phyloP scores from a whole-genome alignment of 2,329 filamentous ascomycete species.

The Neobulgaria alba region DNA sequence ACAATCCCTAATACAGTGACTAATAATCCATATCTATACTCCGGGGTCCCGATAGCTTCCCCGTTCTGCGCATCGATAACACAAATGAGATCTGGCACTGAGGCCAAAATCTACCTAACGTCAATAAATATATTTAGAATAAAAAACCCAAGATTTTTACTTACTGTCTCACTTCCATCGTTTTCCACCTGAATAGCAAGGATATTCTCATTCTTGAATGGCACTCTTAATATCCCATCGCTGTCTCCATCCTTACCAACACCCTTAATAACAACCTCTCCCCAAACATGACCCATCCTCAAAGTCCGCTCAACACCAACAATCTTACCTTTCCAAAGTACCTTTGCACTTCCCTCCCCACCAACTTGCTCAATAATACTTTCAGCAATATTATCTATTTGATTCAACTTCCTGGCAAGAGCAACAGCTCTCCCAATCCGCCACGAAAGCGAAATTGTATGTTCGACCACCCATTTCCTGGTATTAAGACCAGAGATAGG shows the following conservation, averaged over 20 bases:
- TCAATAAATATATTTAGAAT: too few species aligned
- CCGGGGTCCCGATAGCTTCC: constrained; percentile 42
- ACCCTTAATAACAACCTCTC: constrained; percentile 45
- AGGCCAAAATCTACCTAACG: too few species aligned
- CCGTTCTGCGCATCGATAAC: constrained; percentile 40
- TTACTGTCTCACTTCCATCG: constrained; percentile 24
- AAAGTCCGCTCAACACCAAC: constrained; percentile 47
- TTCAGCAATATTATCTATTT: constrained; percentile 46
- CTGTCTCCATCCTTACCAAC: constrained; percentile 28
- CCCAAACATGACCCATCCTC: constrained; percentile 49
- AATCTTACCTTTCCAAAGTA: constrained; percentile 57
- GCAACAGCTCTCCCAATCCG: constrained; percentile 50
- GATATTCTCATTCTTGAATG: constrained; percentile 68
- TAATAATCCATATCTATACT: constrained; percentile 44
- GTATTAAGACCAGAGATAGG: constrained; percentile 42
- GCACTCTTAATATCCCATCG: constrained; percentile 45
- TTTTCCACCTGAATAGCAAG: constrained; percentile 33
- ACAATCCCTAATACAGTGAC: constrained; percentile 46
- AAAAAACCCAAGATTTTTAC: too few species aligned
- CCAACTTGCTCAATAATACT: constrained; percentile 49
- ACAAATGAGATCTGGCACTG: constrained; percentile 46
- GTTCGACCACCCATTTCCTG: constrained; percentile 41
- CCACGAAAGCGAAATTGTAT: constrained; percentile 37
- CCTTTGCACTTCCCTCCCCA: constrained; percentile 40
- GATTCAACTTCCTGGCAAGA: constrained; percentile 38